These are phyloP conservation scores for Rhodomyrtus psidioides DNA, from an alignment of 441 rosid species.

Conservation along the genomic window DNA sequence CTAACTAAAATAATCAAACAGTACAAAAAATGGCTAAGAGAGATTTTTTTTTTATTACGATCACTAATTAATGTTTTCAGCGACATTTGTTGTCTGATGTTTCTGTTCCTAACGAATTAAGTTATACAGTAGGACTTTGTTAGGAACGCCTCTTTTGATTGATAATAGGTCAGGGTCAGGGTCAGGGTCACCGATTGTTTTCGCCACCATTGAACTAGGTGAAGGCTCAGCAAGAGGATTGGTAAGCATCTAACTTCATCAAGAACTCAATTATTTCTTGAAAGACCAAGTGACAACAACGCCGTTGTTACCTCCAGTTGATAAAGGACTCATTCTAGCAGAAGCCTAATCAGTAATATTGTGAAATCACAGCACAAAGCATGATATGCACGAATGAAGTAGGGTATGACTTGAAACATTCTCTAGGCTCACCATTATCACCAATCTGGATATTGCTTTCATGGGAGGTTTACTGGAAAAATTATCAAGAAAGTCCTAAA, in stretches of 20 bases:
- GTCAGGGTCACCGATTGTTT: background rate
- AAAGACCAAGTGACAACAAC: background rate
- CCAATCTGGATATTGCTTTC: background rate
- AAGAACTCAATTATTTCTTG: background rate
- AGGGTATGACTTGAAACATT: background rate
- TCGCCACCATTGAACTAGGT: background rate
- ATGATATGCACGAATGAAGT: background rate
- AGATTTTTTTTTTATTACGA: background rate
- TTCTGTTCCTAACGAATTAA: no score
- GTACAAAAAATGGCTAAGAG: background rate
- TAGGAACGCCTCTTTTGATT: no score
- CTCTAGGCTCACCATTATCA: background rate
- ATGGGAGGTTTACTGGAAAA: background rate
- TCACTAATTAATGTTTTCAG: background rate
- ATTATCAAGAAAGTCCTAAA: no score
- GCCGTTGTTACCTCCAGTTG: background rate
- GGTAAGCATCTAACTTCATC: background rate
- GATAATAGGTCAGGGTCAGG: no score
- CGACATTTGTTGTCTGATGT: no score
- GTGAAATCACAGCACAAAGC: background rate
- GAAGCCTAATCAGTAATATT: background rate
- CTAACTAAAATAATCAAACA: background rate
- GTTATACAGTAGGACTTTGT: no score
- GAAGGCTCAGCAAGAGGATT: background rate
- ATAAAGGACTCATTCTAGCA: background rate